Evolutionary conservation across 2,329 filamentous ascomycete species (phyloP), one percentile per base, ranked within the genome.

Genomic region (Hymenoscyphus fraxineus): DNA sequence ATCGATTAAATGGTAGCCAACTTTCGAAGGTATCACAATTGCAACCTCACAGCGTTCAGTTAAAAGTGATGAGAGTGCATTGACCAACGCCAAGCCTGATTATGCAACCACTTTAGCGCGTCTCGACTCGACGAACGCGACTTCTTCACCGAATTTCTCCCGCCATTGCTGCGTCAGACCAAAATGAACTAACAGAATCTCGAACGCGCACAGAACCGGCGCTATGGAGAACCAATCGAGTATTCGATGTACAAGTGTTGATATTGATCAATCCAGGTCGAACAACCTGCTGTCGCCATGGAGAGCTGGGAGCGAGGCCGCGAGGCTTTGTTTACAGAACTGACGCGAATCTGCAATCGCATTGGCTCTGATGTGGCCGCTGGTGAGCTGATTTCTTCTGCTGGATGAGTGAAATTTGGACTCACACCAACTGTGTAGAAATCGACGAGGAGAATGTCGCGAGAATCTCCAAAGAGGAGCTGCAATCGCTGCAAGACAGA

Each of bases 261-360:
- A 15, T 13, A 27, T 57, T 58, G 54, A 32, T 51, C 40, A 27
- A 54, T 22, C 40, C 16, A 38, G 13, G 44, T 22, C 19, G 44
- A 51, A 27, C 22, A 12, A 22, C 47, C 47, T 47, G 59, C 38
- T 27, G 19, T 31, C 39, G 61, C 58, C 19, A 74, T 74, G 73
- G 69, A 74, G 51, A 71, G 67, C 35, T 73, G 70, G 72, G 63
- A 60, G 44, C 68, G 67, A 61, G 70, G 69, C 10, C 68, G 69
- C 22, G 58, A 61, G 27, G 69, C 71, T 32, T 58, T 73, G 4
- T 65, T 72, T 3, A 67, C 71, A 16, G 64, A 71, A 19, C 47
- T 74, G 51, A 64, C 59, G 3, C 68, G 62, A 47, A 58, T 69
- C 39, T 74, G 65, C 62, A 64, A 71, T 55, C 51, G 58, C 2